phyloP scores from a whole-genome alignment of 768 basidiomycete genomes.

The Auriscalpium vulgare region DNA sequence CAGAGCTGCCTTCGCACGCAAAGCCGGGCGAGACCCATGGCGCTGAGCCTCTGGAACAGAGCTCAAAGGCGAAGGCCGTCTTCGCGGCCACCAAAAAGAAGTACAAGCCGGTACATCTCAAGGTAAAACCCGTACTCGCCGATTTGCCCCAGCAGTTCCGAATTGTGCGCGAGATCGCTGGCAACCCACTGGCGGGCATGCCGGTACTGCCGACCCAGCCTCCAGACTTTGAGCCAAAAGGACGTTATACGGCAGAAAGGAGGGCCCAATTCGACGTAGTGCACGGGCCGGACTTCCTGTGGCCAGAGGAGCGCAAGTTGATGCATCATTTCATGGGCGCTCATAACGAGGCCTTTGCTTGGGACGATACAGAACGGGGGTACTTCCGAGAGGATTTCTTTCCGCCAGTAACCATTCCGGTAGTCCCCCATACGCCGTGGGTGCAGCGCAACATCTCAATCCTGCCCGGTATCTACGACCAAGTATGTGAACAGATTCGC shows the following conservation, averaged over 20 bases:
- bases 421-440: slow-evolving; percentile 22
- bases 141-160: slow-evolving; percentile 15
- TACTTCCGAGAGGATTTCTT: slow-evolving; percentile 24
- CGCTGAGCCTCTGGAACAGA: no score
- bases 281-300: slow-evolving; percentile 21
- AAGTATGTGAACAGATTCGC: slow-evolving; percentile 26
- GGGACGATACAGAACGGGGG: slow-evolving; percentile 30
- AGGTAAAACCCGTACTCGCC: slow-evolving; percentile 14
- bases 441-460: slow-evolving; percentile 18
- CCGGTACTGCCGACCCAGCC: slow-evolving; percentile 5
- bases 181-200: slow-evolving; percentile 11
- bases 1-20: no score
- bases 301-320: slow-evolving; percentile 24
- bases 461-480: slow-evolving; percentile 3
- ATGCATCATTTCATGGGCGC: slow-evolving; percentile 25
- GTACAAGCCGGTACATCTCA: neutral
- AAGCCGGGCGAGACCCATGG: no score
- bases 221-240: slow-evolving; percentile 3
- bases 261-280: slow-evolving; percentile 5
- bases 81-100: no score
- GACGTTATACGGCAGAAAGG: slow-evolving; percentile 13
- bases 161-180: slow-evolving; percentile 9
- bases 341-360: slow-evolving; percentile 30
- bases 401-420: slow-evolving; percentile 24
- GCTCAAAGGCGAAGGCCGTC: no score